Conservation (phyloP, 148 eudicot genomes). For the Vaccinium myrtillus region DNA sequence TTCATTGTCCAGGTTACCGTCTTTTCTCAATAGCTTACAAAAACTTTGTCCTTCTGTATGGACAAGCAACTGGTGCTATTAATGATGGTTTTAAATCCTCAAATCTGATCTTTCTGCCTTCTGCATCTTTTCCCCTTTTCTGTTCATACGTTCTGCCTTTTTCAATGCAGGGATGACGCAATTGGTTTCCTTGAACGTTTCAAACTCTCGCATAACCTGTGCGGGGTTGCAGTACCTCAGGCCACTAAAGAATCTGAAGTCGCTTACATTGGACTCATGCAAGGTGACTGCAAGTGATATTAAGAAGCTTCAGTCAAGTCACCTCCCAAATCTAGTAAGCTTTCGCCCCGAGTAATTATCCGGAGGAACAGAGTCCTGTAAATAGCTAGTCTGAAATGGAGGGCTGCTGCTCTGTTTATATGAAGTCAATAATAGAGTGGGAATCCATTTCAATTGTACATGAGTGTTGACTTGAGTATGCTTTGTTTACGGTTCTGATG, state of each 20-base stretch:
- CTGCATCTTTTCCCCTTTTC: not conserved
- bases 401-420: not conserved
- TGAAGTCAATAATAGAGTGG: not conserved
- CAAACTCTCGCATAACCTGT: constrained; percentile 76
- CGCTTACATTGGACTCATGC: constrained; percentile 81
- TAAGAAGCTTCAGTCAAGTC: constrained; percentile 58
- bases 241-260: constrained; percentile 64
- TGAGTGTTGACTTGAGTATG: constrained; percentile 17
- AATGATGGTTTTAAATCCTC: not conserved
- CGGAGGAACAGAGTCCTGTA: constrained; percentile 15
- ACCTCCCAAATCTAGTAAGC: constrained; percentile 67
- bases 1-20: not conserved
- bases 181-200: constrained; percentile 68
- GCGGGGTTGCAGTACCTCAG: constrained; percentile 63
- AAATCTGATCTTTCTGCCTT: not conserved
- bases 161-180: constrained; percentile 57
- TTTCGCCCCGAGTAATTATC: constrained; percentile 65
- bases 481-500: constrained; percentile 13
- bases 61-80: not conserved
- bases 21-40: not conserved
- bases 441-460: constrained; percentile 14
- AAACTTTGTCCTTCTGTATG: not conserved
- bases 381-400: constrained; percentile 23
- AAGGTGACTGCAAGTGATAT: constrained; percentile 82
- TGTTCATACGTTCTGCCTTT: not conserved